A percentile compares a stretch with the other conserved stretches of the same genome.
Conservation (phyloP, 2,329 filamentous ascomycete genomes). For the Thelonectria olida region DNA sequence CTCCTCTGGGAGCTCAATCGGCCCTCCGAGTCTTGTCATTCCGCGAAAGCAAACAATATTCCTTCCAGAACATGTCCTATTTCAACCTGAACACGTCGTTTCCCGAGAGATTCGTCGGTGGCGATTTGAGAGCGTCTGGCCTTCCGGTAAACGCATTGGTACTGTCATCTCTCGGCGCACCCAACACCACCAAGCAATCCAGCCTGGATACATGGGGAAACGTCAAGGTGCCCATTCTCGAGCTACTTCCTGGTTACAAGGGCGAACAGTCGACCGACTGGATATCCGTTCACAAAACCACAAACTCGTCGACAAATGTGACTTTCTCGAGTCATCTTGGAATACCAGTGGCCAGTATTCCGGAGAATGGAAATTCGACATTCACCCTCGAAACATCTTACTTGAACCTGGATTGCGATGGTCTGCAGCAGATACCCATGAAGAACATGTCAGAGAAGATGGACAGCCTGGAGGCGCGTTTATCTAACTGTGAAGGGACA, state of each 20-base stretch:
- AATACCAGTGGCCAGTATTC: neutral
- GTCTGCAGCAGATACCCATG: neutral
- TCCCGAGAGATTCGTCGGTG: neutral
- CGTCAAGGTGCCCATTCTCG: constrained; percentile 4
- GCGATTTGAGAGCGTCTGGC: neutral
- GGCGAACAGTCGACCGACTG: constrained; percentile 5
- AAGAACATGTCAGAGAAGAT: neutral
- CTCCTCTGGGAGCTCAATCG: constrained; percentile 12
- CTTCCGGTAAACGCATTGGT: neutral
- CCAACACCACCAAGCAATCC: neutral
- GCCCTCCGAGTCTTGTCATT: constrained; percentile 15
- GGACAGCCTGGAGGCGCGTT: no score
- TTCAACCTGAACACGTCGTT: neutral
- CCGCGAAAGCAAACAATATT: neutral
- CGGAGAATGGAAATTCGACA: neutral
- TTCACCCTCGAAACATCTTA: constrained; percentile 16
- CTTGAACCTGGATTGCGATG: constrained; percentile 1
- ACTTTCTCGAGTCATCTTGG: constrained; percentile 12
- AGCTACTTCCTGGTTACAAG: constrained; percentile 9
- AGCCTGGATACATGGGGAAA: constrained; percentile 20
- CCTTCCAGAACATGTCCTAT: neutral
- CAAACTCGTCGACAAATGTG: neutral
- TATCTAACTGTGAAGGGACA: no score
- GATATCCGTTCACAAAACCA: neutral
- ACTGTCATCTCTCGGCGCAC: neutral